Conservation (phyloP, 192 early-diverging fungal species). For the Tieghemiomyces parasiticus region DNA sequence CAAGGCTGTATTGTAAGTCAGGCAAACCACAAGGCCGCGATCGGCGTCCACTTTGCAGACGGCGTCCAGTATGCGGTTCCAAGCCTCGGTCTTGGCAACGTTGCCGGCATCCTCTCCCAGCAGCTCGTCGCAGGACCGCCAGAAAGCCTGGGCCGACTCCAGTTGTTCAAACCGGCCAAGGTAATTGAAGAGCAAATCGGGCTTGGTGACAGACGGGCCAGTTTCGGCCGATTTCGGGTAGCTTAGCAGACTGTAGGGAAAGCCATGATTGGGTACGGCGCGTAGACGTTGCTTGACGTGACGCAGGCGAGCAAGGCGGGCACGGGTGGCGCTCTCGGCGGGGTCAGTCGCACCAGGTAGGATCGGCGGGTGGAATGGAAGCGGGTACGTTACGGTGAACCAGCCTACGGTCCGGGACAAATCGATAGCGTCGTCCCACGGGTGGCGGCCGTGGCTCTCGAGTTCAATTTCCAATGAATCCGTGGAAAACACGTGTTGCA, state of each 20-base stretch:
- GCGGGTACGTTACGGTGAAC: constrained; percentile 17
- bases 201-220: neutral
- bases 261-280: neutral
- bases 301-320: neutral
- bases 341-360: too few species aligned
- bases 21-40: neutral
- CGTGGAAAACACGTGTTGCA: neutral
- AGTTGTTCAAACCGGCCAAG: neutral
- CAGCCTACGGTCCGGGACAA: constrained; percentile 16
- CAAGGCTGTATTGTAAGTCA: neutral
- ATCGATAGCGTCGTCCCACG: constrained; percentile 4
- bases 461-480: constrained; percentile 1
- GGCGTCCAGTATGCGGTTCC: neutral
- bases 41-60: neutral
- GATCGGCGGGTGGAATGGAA: neutral
- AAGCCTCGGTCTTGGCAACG: neutral
- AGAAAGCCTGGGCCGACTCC: neutral
- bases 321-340: neutral
- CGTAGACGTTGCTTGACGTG: constrained; percentile 9
- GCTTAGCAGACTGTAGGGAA: constrained; percentile 2
- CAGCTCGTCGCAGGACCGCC: neutral
- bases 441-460: constrained; percentile 10
- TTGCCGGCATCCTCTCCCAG: neutral
- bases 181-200: neutral
- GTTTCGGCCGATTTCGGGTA: neutral